Evolutionary conservation across 106 monocot species (phyloP).

Genomic region (Acorus calamus): DNA sequence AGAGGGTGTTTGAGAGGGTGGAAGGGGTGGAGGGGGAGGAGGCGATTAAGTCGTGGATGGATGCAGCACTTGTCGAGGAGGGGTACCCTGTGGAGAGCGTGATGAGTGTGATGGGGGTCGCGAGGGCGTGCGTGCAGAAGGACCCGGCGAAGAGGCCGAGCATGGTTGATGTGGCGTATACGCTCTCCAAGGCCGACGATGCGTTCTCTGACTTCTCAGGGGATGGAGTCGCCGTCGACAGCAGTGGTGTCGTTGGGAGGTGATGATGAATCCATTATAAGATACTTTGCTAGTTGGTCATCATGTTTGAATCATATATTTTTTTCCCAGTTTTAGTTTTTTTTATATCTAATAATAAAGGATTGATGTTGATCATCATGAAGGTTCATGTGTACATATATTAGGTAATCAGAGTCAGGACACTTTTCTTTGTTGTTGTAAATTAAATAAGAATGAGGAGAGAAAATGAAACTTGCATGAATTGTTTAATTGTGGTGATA

Average conservation of each 20-base stretch:
- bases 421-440: too few species aligned
- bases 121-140: slow-evolving; percentile 51
- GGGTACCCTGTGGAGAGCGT: slow-evolving; percentile 34
- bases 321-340: too few species aligned
- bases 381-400: too few species aligned
- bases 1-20: slow-evolving; percentile 14
- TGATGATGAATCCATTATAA: slow-evolving; percentile 4
- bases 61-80: slow-evolving; percentile 26
- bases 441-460: too few species aligned
- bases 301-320: too few species aligned
- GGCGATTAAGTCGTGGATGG: slow-evolving; percentile 44
- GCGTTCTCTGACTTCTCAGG: slow-evolving; percentile 41
- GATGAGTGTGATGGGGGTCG: slow-evolving; percentile 30
- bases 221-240: slow-evolving; percentile 18
- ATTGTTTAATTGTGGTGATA: too few species aligned
- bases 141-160: slow-evolving; percentile 57
- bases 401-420: too few species aligned
- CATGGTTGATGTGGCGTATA: slow-evolving; percentile 79
- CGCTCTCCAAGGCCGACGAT: slow-evolving; percentile 53
- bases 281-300: too few species aligned
- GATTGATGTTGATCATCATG: too few species aligned
- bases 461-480: too few species aligned
- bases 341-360: too few species aligned
- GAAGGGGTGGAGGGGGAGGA: slow-evolving; percentile 13
- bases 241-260: slow-evolving; percentile 22